Percentiles rank a stretch among this genome's conserved stretches.
Conservation (phyloP, 805 yeast genomes). For the Metschnikowia proteae region DNA sequence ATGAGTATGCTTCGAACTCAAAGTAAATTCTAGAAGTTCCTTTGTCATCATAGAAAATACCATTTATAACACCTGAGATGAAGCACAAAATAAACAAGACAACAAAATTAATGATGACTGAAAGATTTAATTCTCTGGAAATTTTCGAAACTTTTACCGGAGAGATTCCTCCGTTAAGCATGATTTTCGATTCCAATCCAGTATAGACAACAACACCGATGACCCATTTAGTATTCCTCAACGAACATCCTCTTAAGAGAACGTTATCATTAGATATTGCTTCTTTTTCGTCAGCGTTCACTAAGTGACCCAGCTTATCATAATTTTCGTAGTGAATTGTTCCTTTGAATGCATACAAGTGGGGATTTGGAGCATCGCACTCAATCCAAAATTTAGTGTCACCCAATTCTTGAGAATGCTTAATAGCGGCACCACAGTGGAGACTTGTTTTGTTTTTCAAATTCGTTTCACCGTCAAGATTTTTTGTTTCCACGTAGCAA, state of each 20-base stretch:
- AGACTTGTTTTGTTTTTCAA: conserved; percentile 57
- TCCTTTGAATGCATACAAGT: conserved; percentile 64
- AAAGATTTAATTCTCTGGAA: conserved; percentile 60
- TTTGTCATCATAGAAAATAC: conserved; percentile 49
- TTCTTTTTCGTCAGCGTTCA: conserved; percentile 45
- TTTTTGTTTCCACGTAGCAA: conserved; percentile 49
- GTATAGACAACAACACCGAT: conserved; percentile 74
- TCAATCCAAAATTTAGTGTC: conserved; percentile 58
- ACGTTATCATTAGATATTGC: conserved; percentile 60
- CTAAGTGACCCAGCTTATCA: conserved; percentile 27
- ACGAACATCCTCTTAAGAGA: conserved; percentile 65
- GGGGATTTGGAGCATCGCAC: conserved; percentile 68
- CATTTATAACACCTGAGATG: conserved; percentile 66
- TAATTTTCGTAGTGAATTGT: conserved; percentile 51
- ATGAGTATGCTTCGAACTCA: conserved; percentile 60
- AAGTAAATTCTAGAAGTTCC: conserved; percentile 49
- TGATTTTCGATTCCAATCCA: conserved; percentile 71
- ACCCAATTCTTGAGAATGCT: conserved; percentile 56
- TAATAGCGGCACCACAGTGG: conserved; percentile 49
- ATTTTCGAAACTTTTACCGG: conserved; percentile 70
- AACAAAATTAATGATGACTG: conserved; percentile 60
- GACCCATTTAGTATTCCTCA: conserved; percentile 75
- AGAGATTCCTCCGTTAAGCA: conserved; percentile 74
- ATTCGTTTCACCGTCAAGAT: conserved; percentile 24
- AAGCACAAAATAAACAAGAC: conserved; percentile 63